Evolutionary conservation across 2,329 filamentous ascomycete species (phyloP).

Genomic region (Monosporascus cannonballus): DNA sequence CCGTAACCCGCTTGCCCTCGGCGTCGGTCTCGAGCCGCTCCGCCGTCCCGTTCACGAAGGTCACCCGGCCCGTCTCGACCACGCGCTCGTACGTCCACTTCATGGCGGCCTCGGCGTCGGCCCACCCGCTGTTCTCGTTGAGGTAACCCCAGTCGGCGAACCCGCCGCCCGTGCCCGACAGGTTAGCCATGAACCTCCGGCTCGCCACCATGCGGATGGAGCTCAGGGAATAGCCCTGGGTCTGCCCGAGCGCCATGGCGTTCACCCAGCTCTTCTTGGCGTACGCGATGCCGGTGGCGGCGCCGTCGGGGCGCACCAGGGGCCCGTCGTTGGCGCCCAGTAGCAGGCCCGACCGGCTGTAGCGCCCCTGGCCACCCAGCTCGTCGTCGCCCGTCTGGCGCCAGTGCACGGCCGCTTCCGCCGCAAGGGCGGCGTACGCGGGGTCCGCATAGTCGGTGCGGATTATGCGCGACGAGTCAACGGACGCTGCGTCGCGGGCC

Average conservation of each 20-base stretch:
- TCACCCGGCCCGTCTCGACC: conserved; percentile 47
- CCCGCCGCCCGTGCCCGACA: conserved; percentile 41
- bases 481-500: conserved; percentile 51
- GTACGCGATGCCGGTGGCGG: conserved; percentile 49
- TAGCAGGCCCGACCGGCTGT: conserved; percentile 63
- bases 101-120: conserved; percentile 68
- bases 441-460: conserved; percentile 74
- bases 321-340: conserved; percentile 49
- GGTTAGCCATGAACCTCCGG: conserved; percentile 35
- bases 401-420: conserved; percentile 64
- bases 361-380: conserved; percentile 59
- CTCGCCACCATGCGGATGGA: conserved; percentile 40
- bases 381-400: conserved; percentile 49
- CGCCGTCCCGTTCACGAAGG: conserved; percentile 47
- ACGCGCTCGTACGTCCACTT: conserved; percentile 52
- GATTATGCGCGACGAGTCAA: conserved; percentile 60
- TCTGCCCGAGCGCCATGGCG: conserved; percentile 44
- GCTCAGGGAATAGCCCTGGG: conserved; percentile 28
- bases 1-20: conserved; percentile 39
- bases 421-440: conserved; percentile 69
- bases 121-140: conserved; percentile 74
- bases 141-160: conserved; percentile 65
- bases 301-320: conserved; percentile 25
- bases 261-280: conserved; percentile 56
- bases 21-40: conserved; percentile 32